Evolutionary conservation across 352 stramenopile species (phyloP).

Genomic region (Phytophthora niederhauseri): DNA sequence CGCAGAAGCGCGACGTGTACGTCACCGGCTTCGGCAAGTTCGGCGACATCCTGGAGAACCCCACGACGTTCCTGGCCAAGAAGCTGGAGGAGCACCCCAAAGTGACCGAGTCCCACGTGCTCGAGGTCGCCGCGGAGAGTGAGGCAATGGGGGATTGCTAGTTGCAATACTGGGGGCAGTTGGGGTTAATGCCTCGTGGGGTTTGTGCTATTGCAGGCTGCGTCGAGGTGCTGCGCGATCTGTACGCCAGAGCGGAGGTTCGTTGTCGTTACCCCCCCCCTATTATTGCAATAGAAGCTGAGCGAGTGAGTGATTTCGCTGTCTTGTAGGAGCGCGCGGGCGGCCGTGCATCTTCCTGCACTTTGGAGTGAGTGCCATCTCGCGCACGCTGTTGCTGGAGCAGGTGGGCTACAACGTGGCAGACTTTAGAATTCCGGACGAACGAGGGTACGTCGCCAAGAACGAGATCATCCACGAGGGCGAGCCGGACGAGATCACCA

Average conservation of each 20-base stretch:
- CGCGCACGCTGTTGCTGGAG: slow-evolving; percentile 63
- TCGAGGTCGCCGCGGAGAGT: slow-evolving; percentile 76
- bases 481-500: slow-evolving; percentile 53
- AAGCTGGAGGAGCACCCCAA: slow-evolving; percentile 61
- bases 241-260: slow-evolving; percentile 42
- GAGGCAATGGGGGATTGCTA: slow-evolving; percentile 1
- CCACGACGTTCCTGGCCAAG: slow-evolving; percentile 68
- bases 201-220: slow-evolving; percentile 29
- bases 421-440: slow-evolving; percentile 82
- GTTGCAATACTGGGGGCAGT: not conserved
- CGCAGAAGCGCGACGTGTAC: slow-evolving; percentile 62
- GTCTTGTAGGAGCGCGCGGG: slow-evolving; percentile 42
- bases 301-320: not conserved
- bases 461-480: slow-evolving; percentile 56
- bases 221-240: slow-evolving; percentile 30
- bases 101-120: slow-evolving; percentile 67
- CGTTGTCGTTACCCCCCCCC: not conserved
- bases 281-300: not conserved
- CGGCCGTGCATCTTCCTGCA: slow-evolving; percentile 74
- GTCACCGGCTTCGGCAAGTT: slow-evolving; percentile 89
- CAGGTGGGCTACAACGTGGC: slow-evolving; percentile 79
- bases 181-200: not conserved
- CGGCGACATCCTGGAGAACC: slow-evolving; percentile 81
- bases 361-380: slow-evolving; percentile 62
- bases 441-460: slow-evolving; percentile 68